Evolutionary conservation across 176 grass and related monocot species (phyloP), one percentile per base, ranked within the genome.

Genomic region (Juncus effusus): DNA sequence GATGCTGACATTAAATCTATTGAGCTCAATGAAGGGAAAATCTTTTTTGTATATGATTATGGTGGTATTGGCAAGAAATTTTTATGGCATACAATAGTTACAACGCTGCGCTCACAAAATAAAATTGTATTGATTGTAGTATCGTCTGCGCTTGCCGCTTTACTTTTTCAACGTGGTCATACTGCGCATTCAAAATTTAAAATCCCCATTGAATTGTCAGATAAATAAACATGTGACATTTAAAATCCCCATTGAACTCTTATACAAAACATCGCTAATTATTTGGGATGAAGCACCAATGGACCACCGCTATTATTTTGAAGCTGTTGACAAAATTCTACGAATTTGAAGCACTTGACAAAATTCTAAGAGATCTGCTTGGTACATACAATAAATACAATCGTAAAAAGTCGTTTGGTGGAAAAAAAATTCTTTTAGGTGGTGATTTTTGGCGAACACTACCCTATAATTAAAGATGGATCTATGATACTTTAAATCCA

Each of bases 131-230:
- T 78, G 1, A 42, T 10, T 3, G 51, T 80, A 6, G 69, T 68
- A 0, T 73, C 77, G n/a, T 73, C 59, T 3, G 51, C 60, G 4
- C 35, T 79, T 39, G 55, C 59, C 10, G 10, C 77, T 0, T 19
- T 79, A 2, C 28, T 79, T 11, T 10, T 80, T 2, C 51, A 35
- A 36, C 52, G 69, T 47, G 69, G 70, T 0, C 37, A 6, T 53
- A 80, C 78, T 14, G 40, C 70, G 3, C 68, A 80, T 40, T 74
- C 78, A 0, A 10, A 19, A 10, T 80, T 80, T 52, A 65, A 80
- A 60, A 81, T 75, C 19, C 70, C 62, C 10, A 74, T 81, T 38
- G 16, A 52, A 0, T 4, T 80, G 8, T 61, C 51, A 11, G 77
- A 73, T 12, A 13, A 62, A 36, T 64, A 57, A 1, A 7, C 45